Percentiles rank a stretch among this genome's conserved stretches.
These are phyloP conservation scores for Talaromyces borbonicus DNA, from an alignment of 495 filamentous ascomycete species.

Conservation along the genomic window DNA sequence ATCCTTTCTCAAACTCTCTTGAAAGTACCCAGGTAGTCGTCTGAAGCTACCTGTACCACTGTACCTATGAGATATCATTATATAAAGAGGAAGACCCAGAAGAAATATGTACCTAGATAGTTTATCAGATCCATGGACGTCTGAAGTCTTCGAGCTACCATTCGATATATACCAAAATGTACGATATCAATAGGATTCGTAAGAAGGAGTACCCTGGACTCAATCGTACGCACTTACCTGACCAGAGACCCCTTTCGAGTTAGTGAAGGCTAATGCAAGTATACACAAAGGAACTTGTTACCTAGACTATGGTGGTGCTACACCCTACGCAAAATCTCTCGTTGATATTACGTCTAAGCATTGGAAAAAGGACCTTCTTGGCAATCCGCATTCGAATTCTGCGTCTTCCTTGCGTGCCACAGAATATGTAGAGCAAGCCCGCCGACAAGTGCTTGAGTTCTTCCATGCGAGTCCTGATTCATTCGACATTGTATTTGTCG, in stretches of 20 bases:
- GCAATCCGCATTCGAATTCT: slow-evolving; percentile 69
- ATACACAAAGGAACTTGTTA: slow-evolving; percentile 38
- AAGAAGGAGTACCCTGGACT: slow-evolving; percentile 34
- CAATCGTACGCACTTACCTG: slow-evolving; percentile 16
- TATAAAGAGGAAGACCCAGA: no score
- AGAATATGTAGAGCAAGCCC: slow-evolving; percentile 47
- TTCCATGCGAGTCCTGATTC: slow-evolving; percentile 53
- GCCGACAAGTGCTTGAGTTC: slow-evolving; percentile 48
- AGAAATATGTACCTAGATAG: no score
- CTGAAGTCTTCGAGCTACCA: no score
- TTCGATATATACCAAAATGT: neutral
- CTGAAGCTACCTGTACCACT: no score
- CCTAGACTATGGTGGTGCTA: slow-evolving; percentile 69
- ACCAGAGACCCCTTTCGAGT: neutral
- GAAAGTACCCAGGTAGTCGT: no score
- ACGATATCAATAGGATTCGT: slow-evolving; percentile 20
- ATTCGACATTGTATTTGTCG: slow-evolving; percentile 59
- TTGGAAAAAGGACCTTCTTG: slow-evolving; percentile 50
- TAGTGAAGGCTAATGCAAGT: neutral
- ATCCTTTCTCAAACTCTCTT: no score
- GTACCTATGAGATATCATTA: no score
- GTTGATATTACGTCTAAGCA: slow-evolving; percentile 48
- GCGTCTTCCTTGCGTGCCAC: slow-evolving; percentile 52
- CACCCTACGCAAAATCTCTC: slow-evolving; percentile 56
- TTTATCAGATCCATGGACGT: no score